These are phyloP conservation scores for Verticillium klebahnii DNA, from an alignment of 2,329 filamentous ascomycete species.

Conservation along the genomic window DNA sequence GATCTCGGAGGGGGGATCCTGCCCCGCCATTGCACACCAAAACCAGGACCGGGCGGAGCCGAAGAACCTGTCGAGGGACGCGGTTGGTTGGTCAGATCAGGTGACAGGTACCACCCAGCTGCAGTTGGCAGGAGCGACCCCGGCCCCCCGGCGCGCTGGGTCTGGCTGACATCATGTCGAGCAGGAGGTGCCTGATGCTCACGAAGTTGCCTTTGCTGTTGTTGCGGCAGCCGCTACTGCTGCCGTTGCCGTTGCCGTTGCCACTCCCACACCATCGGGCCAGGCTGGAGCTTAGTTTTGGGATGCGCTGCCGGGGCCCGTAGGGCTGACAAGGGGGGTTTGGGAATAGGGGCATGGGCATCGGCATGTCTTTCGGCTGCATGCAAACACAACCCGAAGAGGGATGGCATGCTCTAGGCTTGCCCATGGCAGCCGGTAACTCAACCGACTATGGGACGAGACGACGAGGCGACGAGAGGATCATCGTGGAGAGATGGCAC, in stretches of 20 bases:
- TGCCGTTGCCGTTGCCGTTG: too few species aligned
- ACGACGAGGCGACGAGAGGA: too few species aligned
- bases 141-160: background rate
- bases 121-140: background rate
- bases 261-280: background rate
- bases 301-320: background rate
- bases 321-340: background rate
- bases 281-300: background rate
- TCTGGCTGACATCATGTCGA: background rate
- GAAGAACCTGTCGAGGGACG: background rate
- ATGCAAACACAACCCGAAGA: background rate
- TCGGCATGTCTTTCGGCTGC: background rate
- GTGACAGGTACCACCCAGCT: background rate
- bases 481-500: too few species aligned
- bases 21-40: background rate
- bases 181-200: background rate
- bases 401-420: background rate
- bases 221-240: too few species aligned
- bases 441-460: background rate
- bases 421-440: background rate
- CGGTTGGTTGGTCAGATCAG: background rate
- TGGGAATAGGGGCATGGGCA: background rate
- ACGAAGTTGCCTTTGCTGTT: background rate
- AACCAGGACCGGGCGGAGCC: background rate
- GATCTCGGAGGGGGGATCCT: background rate